Base-by-base conservation (phyloP, 495 filamentous ascomycete species). In the Aspergillus panamensis region DNA sequence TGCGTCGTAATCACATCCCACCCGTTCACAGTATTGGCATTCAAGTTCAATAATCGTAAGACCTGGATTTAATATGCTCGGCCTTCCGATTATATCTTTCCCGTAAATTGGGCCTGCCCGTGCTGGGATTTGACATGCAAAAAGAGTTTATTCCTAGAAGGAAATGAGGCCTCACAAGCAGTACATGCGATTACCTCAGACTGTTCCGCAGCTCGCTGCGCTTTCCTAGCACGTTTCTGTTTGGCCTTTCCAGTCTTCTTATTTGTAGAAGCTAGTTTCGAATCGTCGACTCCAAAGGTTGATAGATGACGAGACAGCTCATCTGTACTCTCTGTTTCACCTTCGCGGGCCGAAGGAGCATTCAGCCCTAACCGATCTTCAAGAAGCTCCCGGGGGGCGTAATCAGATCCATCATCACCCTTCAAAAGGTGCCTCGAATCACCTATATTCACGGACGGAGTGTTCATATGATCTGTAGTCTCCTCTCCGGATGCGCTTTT, bases 211-310 rank as follows among this genome's bases (percentile, higher is more conserved):
- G 82, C 78, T 54, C 81, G 72, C 33, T 84, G 80, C 29, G 88
- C 87, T 64, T 84, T 90, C 70, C 91, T 96, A 40, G 89, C 87
- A 43, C 89, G 82, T 68, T 90, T 96, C 58, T 88, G 82, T 67
- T 93, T 96, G 8, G 94, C 94, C 69, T 92, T 96, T 21, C 94
- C 92, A 3, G 89, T 39, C 62, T 88, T 91, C 54, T 70, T 77
- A 35, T 56, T 25, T 2, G 60, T 13, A 65, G 44, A 52, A 62
- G 52, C 43, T 57, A 55, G 45, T 62, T 25, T 55, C 7, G 59
- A 50, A 12, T 72, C 66, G 31, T 53, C 43, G 7, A 67, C 44
- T 3, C 59, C 56, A 39, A 62, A 59, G 49, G 66, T 55, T 50
- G 64, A 58, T 10, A 70, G 55, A 48, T 67, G 47, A 35, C 69